Percentiles rank a stretch among this genome's conserved stretches.
Evolutionary conservation across 2,329 filamentous ascomycete genomes (phyloP).

Genomic region (Ambrosiella cleistominuta): DNA sequence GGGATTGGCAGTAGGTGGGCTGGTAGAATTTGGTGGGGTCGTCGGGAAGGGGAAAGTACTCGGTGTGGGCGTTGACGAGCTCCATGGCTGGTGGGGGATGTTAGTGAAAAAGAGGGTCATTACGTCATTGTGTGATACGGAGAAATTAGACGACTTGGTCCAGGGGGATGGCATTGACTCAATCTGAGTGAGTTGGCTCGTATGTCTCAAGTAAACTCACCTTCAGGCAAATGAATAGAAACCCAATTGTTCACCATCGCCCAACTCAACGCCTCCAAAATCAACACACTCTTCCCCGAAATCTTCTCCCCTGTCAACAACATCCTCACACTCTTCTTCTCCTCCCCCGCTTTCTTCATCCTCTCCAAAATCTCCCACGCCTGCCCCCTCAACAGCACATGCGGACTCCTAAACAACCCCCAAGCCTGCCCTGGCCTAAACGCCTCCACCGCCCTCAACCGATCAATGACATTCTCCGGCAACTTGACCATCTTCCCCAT

Average conservation of each 20-base stretch:
- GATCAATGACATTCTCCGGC: conserved; percentile 53
- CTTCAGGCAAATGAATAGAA: conserved; percentile 77
- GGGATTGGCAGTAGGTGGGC: conserved; percentile 54
- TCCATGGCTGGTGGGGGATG: conserved; percentile 48
- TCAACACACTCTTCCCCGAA: conserved; percentile 71
- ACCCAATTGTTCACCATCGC: conserved; percentile 73
- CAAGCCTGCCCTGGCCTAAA: conserved; percentile 86
- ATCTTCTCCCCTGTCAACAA: conserved; percentile 57
- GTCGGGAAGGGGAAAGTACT: conserved; percentile 54
- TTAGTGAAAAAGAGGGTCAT: background rate
- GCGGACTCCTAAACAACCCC: conserved; percentile 69
- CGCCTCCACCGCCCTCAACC: conserved; percentile 65
- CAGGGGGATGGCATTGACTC: too few relatives aligned
- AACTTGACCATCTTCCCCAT: conserved; percentile 53
- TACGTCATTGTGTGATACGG: background rate
- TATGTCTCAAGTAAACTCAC: conserved; percentile 30
- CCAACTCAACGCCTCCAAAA: conserved; percentile 69
- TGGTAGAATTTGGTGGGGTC: conserved; percentile 52
- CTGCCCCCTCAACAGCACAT: conserved; percentile 60
- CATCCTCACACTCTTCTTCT: conserved; percentile 39
- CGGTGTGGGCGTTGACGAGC: conserved; percentile 59
- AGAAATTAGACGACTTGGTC: too few relatives aligned
- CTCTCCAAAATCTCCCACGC: conserved; percentile 51
- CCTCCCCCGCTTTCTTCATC: conserved; percentile 34
- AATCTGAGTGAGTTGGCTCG: too few relatives aligned